A percentile compares a stretch with the other conserved stretches of the same genome.
phyloP scores from a whole-genome alignment of 108 stramenopile species.

The Fragilariopsis cylindrus region DNA sequence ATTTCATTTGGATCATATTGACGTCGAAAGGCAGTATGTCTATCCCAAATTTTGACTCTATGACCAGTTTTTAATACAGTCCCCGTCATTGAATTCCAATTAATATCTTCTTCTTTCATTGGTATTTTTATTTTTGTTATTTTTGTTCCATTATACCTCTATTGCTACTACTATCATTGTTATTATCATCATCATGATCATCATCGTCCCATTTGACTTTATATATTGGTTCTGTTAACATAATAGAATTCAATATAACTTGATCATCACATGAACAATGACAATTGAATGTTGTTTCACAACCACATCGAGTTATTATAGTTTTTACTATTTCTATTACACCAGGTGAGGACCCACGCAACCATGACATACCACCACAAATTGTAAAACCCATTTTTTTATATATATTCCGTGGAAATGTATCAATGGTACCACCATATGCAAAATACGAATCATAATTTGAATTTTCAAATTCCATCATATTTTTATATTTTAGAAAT shows the following conservation, averaged over 20 bases:
- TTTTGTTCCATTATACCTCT: no score
- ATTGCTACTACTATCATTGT: not conserved
- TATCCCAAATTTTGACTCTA: constrained; percentile 53
- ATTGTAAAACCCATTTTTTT: constrained; percentile 40
- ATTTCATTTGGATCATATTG: constrained; percentile 22
- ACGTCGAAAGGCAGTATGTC: constrained; percentile 52
- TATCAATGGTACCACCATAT: constrained; percentile 21
- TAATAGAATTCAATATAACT: constrained; percentile 36
- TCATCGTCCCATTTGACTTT: constrained; percentile 23
- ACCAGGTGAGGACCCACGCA: constrained; percentile 28
- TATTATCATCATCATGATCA: not conserved
- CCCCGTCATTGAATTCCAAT: constrained; percentile 37
- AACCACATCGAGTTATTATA: constrained; percentile 32
- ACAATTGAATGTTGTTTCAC: constrained; percentile 1
- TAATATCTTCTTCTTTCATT: constrained; percentile 2
- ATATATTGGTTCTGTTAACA: constrained; percentile 40
- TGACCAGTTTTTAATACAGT: constrained; percentile 38
- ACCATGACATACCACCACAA: constrained; percentile 52
- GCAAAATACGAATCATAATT: constrained; percentile 47
- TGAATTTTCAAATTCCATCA: constrained; percentile 1
- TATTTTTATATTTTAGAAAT: constrained; percentile 34
- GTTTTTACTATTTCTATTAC: constrained; percentile 34
- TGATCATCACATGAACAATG: constrained; percentile 55
- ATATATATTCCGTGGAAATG: constrained; percentile 39
- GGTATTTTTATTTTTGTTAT: no score